A percentile compares a stretch with the other conserved stretches of the same genome.
phyloP scores from a whole-genome alignment of 192 early-diverging fungal species.

The Podila horticola region DNA sequence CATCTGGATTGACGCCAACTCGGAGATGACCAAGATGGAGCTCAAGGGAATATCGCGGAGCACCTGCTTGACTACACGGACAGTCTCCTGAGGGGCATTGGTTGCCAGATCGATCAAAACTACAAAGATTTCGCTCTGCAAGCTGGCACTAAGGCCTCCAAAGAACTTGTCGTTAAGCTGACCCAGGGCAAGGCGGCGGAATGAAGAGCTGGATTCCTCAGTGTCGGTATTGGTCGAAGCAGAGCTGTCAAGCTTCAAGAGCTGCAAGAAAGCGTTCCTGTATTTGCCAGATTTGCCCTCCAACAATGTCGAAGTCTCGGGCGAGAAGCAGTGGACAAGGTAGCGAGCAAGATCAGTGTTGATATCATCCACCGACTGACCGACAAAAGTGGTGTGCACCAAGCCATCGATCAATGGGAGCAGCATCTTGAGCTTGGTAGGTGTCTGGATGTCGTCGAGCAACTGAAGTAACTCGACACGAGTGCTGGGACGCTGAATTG shows the following conservation, averaged over 20 bases:
- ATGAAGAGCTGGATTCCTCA: slow-evolving; percentile 55
- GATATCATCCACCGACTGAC: slow-evolving; percentile 23
- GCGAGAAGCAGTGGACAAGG: slow-evolving; percentile 66
- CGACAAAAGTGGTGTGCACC: slow-evolving; percentile 45
- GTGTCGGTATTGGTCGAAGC: slow-evolving; percentile 48
- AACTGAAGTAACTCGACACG: slow-evolving; percentile 63
- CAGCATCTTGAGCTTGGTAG: slow-evolving; percentile 69
- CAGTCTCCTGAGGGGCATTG: slow-evolving; percentile 58
- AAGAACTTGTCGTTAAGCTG: slow-evolving; percentile 58
- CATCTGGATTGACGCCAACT: slow-evolving; percentile 41
- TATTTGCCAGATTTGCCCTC: slow-evolving; percentile 59
- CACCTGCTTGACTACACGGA: slow-evolving; percentile 58
- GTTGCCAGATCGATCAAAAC: slow-evolving; percentile 63
- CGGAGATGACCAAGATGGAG: slow-evolving; percentile 42
- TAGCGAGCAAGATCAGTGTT: slow-evolving; percentile 48
- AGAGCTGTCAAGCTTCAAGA: slow-evolving; percentile 56
- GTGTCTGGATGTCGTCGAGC: slow-evolving; percentile 59
- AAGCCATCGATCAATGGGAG: slow-evolving; percentile 67
- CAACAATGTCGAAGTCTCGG: slow-evolving; percentile 56
- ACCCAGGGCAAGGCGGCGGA: slow-evolving; percentile 56
- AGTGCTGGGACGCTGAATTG: slow-evolving; percentile 46
- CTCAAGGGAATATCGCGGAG: slow-evolving; percentile 50
- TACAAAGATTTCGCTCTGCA: slow-evolving; percentile 60
- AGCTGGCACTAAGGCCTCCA: slow-evolving; percentile 32
- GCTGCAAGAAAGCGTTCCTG: slow-evolving; percentile 56